Conservation (phyloP, 2,329 filamentous ascomycete species). For the Coniochaeta pulveracea region DNA sequence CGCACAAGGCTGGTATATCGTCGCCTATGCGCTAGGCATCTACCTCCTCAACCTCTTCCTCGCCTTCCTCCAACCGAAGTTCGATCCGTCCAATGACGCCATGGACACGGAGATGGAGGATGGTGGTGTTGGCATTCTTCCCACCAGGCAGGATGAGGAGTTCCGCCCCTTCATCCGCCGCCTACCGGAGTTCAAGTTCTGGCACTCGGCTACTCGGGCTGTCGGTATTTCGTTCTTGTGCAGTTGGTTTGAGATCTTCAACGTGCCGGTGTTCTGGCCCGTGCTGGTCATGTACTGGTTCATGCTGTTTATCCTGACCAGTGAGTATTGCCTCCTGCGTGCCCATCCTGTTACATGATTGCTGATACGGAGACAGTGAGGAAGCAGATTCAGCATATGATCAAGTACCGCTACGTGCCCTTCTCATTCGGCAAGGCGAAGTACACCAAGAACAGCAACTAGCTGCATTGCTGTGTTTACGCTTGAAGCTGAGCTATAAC, state of each 20-base stretch:
- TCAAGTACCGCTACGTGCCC: conserved; percentile 97
- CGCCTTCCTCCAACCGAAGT: conserved; percentile 95
- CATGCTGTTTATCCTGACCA: conserved; percentile 90
- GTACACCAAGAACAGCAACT: conserved; percentile 55
- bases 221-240: conserved; percentile 74
- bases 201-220: conserved; percentile 88
- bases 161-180: conserved; percentile 95
- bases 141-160: conserved; percentile 93
- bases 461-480: too few relatives aligned
- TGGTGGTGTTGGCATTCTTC: conserved; percentile 68
- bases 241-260: conserved; percentile 89
- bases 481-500: too few relatives aligned
- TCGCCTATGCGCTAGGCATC: conserved; percentile 95
- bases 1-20: conserved; percentile 98
- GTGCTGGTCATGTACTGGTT: conserved; percentile 98
- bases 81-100: conserved; percentile 87
- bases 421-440: conserved; percentile 85
- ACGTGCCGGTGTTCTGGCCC: conserved; percentile 98
- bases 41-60: conserved; percentile 99
- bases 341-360: conserved; percentile 8
- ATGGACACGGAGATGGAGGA: conserved; percentile 95
- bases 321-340: conserved; percentile 42
- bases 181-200: conserved; percentile 99
- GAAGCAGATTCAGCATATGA: conserved; percentile 99
- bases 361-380: conserved; percentile 80